These are phyloP conservation scores for Jatropha multifida DNA, from an alignment of 441 rosid genomes.

Conservation along the genomic window DNA sequence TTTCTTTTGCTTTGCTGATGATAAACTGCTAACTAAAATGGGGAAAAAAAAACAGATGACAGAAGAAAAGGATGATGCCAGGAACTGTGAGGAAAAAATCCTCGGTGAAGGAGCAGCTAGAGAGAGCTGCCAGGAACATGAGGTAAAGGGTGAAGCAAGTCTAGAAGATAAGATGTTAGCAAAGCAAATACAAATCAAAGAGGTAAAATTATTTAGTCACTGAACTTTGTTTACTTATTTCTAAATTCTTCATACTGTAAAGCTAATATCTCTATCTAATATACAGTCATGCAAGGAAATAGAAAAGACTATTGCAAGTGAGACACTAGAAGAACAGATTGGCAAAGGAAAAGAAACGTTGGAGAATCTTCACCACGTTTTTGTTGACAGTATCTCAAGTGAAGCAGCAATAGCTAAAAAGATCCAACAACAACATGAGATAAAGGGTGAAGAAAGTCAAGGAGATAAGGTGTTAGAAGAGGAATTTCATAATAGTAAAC, in stretches of 20 bases:
- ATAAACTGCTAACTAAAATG: slow-evolving; percentile 15
- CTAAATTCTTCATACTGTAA: slow-evolving; percentile 10
- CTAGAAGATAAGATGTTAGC: neutral
- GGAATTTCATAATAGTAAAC: slow-evolving; percentile 5
- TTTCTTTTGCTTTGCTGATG: slow-evolving; percentile 8
- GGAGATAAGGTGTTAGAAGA: slow-evolving; percentile 1
- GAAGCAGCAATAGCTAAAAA: slow-evolving; percentile 14
- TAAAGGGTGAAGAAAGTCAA: slow-evolving; percentile 26
- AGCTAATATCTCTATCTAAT: slow-evolving; percentile 7
- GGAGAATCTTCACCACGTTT: slow-evolving; percentile 23
- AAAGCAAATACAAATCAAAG: neutral
- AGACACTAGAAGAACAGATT: slow-evolving; percentile 25
- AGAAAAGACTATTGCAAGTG: slow-evolving; percentile 21
- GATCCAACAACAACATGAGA: slow-evolving; percentile 22
- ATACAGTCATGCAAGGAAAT: slow-evolving; percentile 26
- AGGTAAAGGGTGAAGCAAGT: slow-evolving; percentile 31
- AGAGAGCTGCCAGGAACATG: slow-evolving; percentile 26
- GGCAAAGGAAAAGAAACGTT: slow-evolving; percentile 25
- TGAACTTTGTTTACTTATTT: neutral
- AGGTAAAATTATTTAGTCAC: slow-evolving; percentile 5
- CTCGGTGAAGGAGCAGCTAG: slow-evolving; percentile 26
- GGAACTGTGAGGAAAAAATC: slow-evolving; percentile 22
- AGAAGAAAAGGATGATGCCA: slow-evolving; percentile 29
- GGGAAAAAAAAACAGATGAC: slow-evolving; percentile 30
- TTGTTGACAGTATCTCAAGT: neutral